These are phyloP conservation scores for Backusella mclennaniae DNA, from an alignment of 192 early-diverging fungal genomes.

Conservation along the genomic window DNA sequence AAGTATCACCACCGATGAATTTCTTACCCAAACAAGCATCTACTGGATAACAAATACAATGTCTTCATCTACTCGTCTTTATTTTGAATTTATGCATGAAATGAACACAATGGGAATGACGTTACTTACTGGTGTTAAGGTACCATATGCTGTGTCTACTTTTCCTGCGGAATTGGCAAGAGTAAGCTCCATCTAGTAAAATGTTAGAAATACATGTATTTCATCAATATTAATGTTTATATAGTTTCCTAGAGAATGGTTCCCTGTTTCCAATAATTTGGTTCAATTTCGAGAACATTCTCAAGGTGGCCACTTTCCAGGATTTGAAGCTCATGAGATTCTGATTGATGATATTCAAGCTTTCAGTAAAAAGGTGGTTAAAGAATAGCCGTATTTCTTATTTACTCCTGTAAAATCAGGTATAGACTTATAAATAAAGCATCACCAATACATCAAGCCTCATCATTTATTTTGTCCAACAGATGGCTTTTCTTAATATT, in stretches of 20 bases:
- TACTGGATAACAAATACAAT: conserved; percentile 64
- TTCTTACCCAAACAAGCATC: conserved; percentile 41
- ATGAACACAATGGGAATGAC: neutral
- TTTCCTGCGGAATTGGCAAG: neutral
- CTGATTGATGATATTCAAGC: conserved; percentile 46
- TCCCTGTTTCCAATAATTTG: neutral
- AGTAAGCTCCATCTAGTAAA: neutral
- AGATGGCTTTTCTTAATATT: too few relatives aligned
- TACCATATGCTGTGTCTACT: neutral
- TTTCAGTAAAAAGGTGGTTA: neutral
- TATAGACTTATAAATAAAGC: too few relatives aligned
- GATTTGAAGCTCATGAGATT: conserved; percentile 52
- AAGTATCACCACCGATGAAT: conserved; percentile 23
- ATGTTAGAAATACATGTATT: neutral
- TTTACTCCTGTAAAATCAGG: too few relatives aligned
- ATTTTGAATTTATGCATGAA: conserved; percentile 49
- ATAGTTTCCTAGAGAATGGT: conserved; percentile 1
- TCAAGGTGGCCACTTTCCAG: conserved; percentile 63
- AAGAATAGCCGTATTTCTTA: neutral
- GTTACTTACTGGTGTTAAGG: neutral
- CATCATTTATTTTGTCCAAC: too few relatives aligned
- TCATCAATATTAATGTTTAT: neutral
- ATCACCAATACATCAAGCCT: too few relatives aligned
- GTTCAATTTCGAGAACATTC: neutral
- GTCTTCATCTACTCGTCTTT: conserved; percentile 56